Conservation (phyloP, 352 stramenopile genomes). For the Plasmopara muralis region DNA sequence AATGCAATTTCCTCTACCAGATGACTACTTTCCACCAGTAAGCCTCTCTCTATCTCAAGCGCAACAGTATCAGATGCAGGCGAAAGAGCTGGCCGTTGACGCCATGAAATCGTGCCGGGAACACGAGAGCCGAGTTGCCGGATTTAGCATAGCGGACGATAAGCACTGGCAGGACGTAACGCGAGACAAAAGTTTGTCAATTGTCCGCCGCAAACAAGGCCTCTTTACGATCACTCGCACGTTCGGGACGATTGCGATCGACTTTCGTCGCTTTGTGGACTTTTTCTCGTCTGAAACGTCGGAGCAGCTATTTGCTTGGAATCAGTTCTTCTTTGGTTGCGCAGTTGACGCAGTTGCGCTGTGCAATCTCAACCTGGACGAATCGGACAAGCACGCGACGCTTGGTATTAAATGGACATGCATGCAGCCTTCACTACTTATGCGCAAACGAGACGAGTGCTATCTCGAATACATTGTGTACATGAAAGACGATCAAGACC, state of each 20-base stretch:
- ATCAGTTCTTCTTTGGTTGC: constrained; percentile 62
- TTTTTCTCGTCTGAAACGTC: constrained; percentile 65
- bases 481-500: constrained; percentile 44
- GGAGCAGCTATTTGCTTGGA: constrained; percentile 57
- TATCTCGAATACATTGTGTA: constrained; percentile 72
- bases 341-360: constrained; percentile 63
- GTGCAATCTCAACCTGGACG: constrained; percentile 41
- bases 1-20: constrained; percentile 36
- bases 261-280: constrained; percentile 53
- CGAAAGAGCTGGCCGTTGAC: constrained; percentile 16
- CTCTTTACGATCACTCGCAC: constrained; percentile 33
- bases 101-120: constrained; percentile 25
- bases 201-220: constrained; percentile 22
- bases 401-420: constrained; percentile 80
- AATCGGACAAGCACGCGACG: constrained; percentile 40
- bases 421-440: constrained; percentile 48
- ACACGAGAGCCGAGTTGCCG: constrained; percentile 25
- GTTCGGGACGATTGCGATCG: constrained; percentile 44
- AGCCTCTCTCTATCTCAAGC: constrained; percentile 25
- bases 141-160: constrained; percentile 19
- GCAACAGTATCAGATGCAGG: constrained; percentile 27
- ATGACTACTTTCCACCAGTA: constrained; percentile 34
- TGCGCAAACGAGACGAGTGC: constrained; percentile 62
- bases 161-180: constrained; percentile 26
- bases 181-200: constrained; percentile 24